These are phyloP conservation scores for Yamadazyma tumulicola DNA, from an alignment of 805 yeast genomes.

Conservation along the genomic window DNA sequence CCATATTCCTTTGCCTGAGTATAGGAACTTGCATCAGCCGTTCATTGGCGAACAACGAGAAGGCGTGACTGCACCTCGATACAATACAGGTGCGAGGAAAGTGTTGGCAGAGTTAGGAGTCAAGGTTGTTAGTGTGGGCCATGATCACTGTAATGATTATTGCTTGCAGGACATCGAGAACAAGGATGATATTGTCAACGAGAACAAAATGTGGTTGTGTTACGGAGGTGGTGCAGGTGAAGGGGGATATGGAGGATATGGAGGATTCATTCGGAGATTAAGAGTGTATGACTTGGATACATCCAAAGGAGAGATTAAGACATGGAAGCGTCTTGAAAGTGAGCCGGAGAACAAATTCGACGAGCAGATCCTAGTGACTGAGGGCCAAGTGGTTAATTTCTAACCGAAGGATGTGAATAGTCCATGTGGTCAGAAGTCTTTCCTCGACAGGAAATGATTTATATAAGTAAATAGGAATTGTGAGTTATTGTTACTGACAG, in stretches of 20 bases:
- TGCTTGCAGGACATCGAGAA: constrained; percentile 56
- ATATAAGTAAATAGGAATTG: no score
- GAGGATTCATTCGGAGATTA: constrained; percentile 77
- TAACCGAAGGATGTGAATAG: not conserved
- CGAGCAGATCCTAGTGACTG: constrained; percentile 45
- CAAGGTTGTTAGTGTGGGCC: constrained; percentile 77
- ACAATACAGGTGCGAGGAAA: constrained; percentile 64
- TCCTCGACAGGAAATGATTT: no score
- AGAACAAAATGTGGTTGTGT: constrained; percentile 67
- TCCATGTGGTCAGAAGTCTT: not conserved
- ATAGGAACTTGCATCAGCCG: constrained; percentile 44
- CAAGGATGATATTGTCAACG: constrained; percentile 2
- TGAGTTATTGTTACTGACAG: no score
- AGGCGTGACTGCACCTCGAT: constrained; percentile 72
- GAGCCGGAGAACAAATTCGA: constrained; percentile 46
- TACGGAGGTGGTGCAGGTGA: constrained; percentile 88
- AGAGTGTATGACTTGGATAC: constrained; percentile 69
- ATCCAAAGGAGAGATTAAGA: constrained; percentile 40
- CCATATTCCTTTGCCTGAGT: constrained; percentile 93
- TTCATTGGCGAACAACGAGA: constrained; percentile 68
- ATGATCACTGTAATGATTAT: constrained; percentile 93
- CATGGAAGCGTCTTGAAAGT: constrained; percentile 71
- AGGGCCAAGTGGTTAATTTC: constrained; percentile 38
- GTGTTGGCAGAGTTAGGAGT: constrained; percentile 66
- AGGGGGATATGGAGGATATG: constrained; percentile 95